phyloP scores from a whole-genome alignment of 306 rosid genomes.

The Prinsepia uniflora region DNA sequence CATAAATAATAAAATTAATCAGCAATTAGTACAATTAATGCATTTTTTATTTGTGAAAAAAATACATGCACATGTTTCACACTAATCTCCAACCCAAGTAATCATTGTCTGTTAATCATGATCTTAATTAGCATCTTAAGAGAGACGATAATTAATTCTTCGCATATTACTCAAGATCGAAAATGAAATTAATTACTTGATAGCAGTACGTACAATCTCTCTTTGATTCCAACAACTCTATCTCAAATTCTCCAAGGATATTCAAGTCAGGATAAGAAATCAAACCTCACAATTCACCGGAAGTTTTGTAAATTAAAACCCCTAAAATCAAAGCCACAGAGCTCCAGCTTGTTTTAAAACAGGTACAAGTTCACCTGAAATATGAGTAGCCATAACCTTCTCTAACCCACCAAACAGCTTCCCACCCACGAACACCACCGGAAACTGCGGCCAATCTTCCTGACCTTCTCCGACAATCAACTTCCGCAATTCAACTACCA shows the following conservation, averaged over 20 bases:
- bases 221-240: neutral
- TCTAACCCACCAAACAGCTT: conserved; percentile 89
- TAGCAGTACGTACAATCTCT: neutral
- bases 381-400: conserved; percentile 78
- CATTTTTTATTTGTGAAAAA: too few species aligned
- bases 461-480: neutral
- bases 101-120: neutral
- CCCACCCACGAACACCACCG: conserved; percentile 86
- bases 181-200: neutral
- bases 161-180: neutral
- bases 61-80: too few species aligned
- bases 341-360: conserved; percentile 86
- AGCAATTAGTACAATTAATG: neutral
- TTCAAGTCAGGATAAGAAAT: neutral
- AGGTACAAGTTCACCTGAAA: conserved; percentile 86
- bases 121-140: too few species aligned
- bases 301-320: too few species aligned
- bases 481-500: conserved; percentile 29
- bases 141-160: too few species aligned
- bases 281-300: neutral
- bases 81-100: too few species aligned
- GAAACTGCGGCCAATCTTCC: conserved; percentile 43
- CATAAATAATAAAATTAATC: neutral
- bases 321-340: conserved; percentile 85
- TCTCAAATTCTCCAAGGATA: neutral